Evolutionary conservation across 2,329 filamentous ascomycete genomes (phyloP).

Genomic region (Exophiala bonariae): DNA sequence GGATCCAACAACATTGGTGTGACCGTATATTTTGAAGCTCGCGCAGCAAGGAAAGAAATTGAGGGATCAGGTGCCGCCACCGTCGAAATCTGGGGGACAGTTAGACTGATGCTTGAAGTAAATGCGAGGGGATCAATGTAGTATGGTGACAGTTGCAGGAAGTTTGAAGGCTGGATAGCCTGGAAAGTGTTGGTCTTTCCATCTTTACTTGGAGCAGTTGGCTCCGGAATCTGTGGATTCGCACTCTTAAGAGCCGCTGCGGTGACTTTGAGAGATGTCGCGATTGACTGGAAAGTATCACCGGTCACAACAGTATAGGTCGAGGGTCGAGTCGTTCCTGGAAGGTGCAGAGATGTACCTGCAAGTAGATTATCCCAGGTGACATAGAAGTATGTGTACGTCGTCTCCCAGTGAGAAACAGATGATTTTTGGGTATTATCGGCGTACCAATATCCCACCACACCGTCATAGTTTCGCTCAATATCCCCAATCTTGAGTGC

Average conservation of each 20-base stretch:
- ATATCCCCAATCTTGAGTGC: constrained; percentile 39
- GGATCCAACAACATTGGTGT: constrained; percentile 32
- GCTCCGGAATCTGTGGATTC: too few species aligned
- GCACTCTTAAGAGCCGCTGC: too few species aligned
- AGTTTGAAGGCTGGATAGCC: background rate
- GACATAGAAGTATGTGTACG: constrained; percentile 4
- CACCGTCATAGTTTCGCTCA: constrained; percentile 37
- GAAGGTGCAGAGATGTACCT: too few species aligned
- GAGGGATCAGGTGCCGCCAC: too few species aligned
- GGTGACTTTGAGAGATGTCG: too few species aligned
- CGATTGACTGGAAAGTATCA: too few species aligned
- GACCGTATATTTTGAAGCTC: constrained; percentile 22
- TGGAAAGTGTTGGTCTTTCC: background rate
- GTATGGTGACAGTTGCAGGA: constrained; percentile 5
- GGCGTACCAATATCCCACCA: constrained; percentile 42
- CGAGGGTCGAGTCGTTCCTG: too few species aligned
- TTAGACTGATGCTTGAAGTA: background rate
- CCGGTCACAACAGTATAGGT: too few species aligned
- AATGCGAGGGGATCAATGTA: background rate
- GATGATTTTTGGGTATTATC: background rate
- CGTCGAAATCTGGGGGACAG: too few species aligned
- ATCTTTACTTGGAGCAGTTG: background rate
- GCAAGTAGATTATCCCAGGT: too few species aligned
- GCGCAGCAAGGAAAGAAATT: constrained; percentile 16
- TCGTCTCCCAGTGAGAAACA: background rate